Conservation (phyloP, 2,329 filamentous ascomycete species). For the Pseudopyricularia cyperi region DNA sequence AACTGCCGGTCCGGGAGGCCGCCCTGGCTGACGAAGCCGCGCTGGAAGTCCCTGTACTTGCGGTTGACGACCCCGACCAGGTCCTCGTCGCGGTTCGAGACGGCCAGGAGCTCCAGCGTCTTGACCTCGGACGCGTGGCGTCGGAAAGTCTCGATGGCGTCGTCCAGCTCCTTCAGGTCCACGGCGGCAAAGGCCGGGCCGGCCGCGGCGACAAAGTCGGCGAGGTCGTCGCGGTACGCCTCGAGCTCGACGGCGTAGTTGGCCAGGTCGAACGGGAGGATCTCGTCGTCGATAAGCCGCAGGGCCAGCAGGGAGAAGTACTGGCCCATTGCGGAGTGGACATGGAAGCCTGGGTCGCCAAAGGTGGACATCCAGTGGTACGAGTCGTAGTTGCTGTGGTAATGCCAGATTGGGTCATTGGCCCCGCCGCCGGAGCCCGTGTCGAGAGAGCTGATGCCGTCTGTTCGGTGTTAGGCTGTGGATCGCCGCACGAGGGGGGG, state of each 20-base stretch:
- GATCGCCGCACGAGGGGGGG: no score
- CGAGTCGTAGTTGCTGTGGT: slow-evolving; percentile 75
- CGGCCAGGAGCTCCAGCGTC: neutral
- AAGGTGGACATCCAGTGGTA: slow-evolving; percentile 74
- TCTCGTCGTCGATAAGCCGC: slow-evolving; percentile 22
- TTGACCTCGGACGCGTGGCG: slow-evolving; percentile 1
- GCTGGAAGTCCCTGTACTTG: slow-evolving; percentile 34
- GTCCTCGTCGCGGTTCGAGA: slow-evolving; percentile 12
- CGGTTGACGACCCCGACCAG: slow-evolving; percentile 26
- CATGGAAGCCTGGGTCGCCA: slow-evolving; percentile 53
- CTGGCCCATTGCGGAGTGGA: slow-evolving; percentile 44
- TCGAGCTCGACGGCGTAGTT: slow-evolving; percentile 26
- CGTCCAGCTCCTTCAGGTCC: slow-evolving; percentile 22
- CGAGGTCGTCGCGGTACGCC: slow-evolving; percentile 23
- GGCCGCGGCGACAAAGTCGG: slow-evolving; percentile 17
- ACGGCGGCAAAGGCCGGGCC: slow-evolving; percentile 14
- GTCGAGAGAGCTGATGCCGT: slow-evolving; percentile 29
- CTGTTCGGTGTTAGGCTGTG: neutral
- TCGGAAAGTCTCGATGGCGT: slow-evolving; percentile 18
- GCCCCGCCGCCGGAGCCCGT: slow-evolving; percentile 35
- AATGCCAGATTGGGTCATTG: slow-evolving; percentile 47
- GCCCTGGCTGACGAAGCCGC: slow-evolving; percentile 32
- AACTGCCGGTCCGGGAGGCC: slow-evolving; percentile 31
- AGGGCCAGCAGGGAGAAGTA: slow-evolving; percentile 25
- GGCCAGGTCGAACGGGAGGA: slow-evolving; percentile 24